Percentiles rank a stretch among this genome's conserved stretches.
phyloP scores from a whole-genome alignment of 306 rosid species.

The Glycyrrhiza uralensis region DNA sequence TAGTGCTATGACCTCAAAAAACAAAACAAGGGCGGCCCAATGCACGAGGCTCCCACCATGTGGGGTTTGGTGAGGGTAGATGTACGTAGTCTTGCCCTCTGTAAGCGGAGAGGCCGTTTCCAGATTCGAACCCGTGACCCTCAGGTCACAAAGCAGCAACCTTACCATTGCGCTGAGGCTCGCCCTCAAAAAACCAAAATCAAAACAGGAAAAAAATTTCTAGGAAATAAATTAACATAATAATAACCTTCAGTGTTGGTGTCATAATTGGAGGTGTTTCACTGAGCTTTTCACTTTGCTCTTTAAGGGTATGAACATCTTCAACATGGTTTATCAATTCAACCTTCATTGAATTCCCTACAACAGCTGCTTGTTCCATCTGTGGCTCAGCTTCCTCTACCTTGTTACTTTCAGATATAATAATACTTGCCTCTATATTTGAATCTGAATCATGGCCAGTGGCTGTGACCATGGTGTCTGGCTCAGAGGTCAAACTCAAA shows the following conservation, averaged over 20 bases:
- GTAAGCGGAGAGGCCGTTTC: no score
- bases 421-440: conserved; percentile 22
- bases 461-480: background rate
- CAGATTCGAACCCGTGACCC: no score
- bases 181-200: no score
- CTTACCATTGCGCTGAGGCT: no score
- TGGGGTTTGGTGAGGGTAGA: no score
- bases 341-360: conserved; percentile 32
- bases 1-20: background rate
- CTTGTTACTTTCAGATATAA: conserved; percentile 21
- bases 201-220: no score
- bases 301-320: conserved; percentile 30
- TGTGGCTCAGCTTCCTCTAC: conserved; percentile 32
- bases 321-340: conserved; percentile 38
- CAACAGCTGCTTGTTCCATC: conserved; percentile 25
- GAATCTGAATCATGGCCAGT: conserved; percentile 18
- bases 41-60: no score
- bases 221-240: background rate
- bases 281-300: conserved; percentile 33
- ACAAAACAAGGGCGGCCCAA: no score
- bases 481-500: background rate
- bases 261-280: conserved; percentile 42
- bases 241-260: conserved; percentile 46
- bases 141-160: no score
- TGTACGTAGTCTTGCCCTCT: no score